Evolutionary conservation across 2,329 filamentous ascomycete species (phyloP).

Genomic region (Furcasterigmium sp.): DNA sequence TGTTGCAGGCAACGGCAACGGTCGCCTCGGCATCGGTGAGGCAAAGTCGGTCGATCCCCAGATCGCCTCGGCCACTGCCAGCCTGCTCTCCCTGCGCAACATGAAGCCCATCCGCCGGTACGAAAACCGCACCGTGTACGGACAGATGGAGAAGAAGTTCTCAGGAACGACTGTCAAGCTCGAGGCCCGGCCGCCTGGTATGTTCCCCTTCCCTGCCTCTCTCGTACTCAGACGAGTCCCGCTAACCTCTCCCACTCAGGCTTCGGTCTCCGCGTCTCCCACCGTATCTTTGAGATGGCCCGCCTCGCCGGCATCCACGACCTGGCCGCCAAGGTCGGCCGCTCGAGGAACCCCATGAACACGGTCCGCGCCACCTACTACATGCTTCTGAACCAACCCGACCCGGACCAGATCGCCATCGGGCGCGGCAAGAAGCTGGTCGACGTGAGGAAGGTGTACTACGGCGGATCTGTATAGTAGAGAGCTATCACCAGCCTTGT

Average conservation of each 20-base stretch:
- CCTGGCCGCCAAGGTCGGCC: slow-evolving; percentile 74
- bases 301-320: slow-evolving; percentile 82
- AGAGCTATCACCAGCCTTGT: neutral
- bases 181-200: slow-evolving; percentile 82
- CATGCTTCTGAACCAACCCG: slow-evolving; percentile 74
- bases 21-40: slow-evolving; percentile 81
- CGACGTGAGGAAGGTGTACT: slow-evolving; percentile 95
- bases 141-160: slow-evolving; percentile 76
- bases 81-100: slow-evolving; percentile 78
- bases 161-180: slow-evolving; percentile 83
- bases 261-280: slow-evolving; percentile 87
- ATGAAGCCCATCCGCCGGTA: slow-evolving; percentile 91
- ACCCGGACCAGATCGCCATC: slow-evolving; percentile 85
- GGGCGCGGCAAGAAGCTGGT: slow-evolving; percentile 92
- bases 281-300: slow-evolving; percentile 92
- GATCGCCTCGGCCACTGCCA: slow-evolving; percentile 66
- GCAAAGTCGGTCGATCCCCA: slow-evolving; percentile 75
- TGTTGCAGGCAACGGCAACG: slow-evolving; percentile 82
- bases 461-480: slow-evolving; percentile 69
- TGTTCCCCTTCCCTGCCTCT: slow-evolving; percentile 22
- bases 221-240: neutral
- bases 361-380: slow-evolving; percentile 87
- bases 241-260: slow-evolving; percentile 52
- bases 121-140: slow-evolving; percentile 87
- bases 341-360: slow-evolving; percentile 95